phyloP scores from a whole-genome alignment of 169 alveolate genomes.

The Plasmodium vivax region DNA sequence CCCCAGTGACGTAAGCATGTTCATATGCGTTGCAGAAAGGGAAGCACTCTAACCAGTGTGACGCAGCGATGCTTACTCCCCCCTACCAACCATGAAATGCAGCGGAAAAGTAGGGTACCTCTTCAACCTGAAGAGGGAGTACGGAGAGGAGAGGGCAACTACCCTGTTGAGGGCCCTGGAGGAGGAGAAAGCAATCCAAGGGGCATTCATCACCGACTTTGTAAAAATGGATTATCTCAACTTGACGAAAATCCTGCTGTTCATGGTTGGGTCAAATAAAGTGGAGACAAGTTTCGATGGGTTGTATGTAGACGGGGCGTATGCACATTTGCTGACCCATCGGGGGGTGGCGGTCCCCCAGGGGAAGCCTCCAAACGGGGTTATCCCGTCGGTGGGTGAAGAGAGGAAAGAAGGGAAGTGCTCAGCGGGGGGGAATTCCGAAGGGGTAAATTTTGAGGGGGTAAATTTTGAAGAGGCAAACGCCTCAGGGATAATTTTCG shows the following conservation, averaged over 20 bases:
- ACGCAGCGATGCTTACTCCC: background rate
- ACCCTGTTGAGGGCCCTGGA: conserved; percentile 10
- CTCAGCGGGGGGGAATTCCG: background rate
- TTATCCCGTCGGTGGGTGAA: too few species aligned
- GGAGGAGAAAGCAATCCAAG: conserved; percentile 33
- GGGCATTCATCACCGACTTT: conserved; percentile 48
- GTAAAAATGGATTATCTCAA: conserved; percentile 43
- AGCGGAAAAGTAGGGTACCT: conserved; percentile 56
- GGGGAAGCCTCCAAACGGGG: background rate
- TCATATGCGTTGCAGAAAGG: background rate
- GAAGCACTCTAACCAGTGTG: background rate
- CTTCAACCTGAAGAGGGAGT: conserved; percentile 57
- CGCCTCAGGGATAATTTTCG: too few species aligned
- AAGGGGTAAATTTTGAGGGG: too few species aligned
- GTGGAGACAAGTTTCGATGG: conserved; percentile 45
- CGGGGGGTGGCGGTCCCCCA: background rate
- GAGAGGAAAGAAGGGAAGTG: background rate
- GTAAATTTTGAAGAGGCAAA: too few species aligned
- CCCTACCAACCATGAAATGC: conserved; percentile 39
- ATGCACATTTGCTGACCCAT: background rate
- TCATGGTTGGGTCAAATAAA: conserved; percentile 5
- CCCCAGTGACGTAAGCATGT: background rate
- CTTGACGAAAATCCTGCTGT: conserved; percentile 25
- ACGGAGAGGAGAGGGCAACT: conserved; percentile 59
- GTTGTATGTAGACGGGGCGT: conserved; percentile 33